A percentile compares a stretch with the other conserved stretches of the same genome.
Conservation (phyloP, 2,329 filamentous ascomycete genomes). For the Podosphaera xanthii region DNA sequence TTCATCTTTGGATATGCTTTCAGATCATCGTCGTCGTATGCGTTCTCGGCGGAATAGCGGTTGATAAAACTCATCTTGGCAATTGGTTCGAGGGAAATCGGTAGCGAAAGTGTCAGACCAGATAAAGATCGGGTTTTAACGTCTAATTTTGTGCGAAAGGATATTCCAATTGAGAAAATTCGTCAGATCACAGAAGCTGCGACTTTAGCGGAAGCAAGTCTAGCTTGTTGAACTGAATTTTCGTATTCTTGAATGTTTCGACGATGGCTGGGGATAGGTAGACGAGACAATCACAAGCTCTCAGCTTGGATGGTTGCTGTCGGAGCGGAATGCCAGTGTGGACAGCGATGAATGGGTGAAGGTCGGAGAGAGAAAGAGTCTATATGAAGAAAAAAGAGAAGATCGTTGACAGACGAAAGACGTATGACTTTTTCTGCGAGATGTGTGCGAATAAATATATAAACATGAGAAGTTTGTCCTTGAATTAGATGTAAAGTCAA, state of each 20-base stretch:
- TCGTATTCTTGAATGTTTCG: not conserved
- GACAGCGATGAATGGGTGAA: too few relatives aligned
- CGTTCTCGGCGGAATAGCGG: not conserved
- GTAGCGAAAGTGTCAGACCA: not conserved
- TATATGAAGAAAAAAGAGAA: too few relatives aligned
- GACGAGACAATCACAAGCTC: not conserved
- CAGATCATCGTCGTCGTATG: not conserved
- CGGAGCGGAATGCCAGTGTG: too few relatives aligned
- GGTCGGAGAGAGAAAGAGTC: too few relatives aligned
- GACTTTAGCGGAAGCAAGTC: not conserved
- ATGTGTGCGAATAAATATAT: too few relatives aligned
- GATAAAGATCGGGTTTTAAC: not conserved
- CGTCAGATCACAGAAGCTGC: not conserved
- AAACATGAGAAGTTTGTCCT: too few relatives aligned
- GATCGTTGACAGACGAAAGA: too few relatives aligned
- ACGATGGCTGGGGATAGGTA: too few relatives aligned
- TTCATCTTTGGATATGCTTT: not conserved
- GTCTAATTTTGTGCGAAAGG: not conserved
- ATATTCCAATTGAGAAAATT: not conserved
- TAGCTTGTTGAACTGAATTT: not conserved
- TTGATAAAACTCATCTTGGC: not conserved
- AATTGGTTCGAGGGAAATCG: not conserved
- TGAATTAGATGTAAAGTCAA: not conserved
- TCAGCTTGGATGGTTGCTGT: not conserved
- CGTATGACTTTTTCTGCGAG: too few relatives aligned